These are phyloP conservation scores for Karstenula rhodostoma DNA, from an alignment of 2,329 filamentous ascomycete genomes.

Conservation along the genomic window DNA sequence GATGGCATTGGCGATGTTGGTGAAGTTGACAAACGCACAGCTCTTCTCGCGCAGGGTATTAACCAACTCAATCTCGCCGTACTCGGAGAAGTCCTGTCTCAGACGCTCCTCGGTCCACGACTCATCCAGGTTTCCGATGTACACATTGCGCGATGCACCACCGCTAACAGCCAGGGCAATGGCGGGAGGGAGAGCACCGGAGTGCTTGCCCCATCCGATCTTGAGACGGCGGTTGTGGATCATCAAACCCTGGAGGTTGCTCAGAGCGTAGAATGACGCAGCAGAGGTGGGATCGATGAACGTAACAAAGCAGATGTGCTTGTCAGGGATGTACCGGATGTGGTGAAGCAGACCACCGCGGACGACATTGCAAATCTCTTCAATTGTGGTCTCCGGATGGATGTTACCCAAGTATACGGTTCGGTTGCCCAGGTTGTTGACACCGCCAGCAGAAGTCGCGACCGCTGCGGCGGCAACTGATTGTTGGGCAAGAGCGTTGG, in stretches of 20 bases:
- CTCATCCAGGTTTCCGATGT: conserved; percentile 96
- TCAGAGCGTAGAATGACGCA: conserved; percentile 96
- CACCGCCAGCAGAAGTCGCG: conserved; percentile 93
- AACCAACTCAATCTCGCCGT: conserved; percentile 96
- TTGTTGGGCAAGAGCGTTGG: conserved; percentile 93
- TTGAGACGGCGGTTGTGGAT: conserved; percentile 98
- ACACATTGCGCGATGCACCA: conserved; percentile 97
- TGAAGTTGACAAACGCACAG: conserved; percentile 99
- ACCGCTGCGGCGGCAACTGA: conserved; percentile 97
- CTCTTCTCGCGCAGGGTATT: conserved; percentile 98
- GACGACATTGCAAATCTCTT: conserved; percentile 99
- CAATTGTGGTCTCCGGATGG: conserved; percentile 97
- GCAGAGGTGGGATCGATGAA: conserved; percentile 99
- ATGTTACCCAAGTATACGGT: conserved; percentile 99
- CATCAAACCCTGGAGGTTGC: conserved; percentile 97
- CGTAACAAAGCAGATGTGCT: conserved; percentile 99
- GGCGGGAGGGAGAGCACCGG: conserved; percentile 90
- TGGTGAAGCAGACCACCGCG: conserved; percentile 94
- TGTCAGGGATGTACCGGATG: conserved; percentile 98
- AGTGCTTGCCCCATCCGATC: conserved; percentile 99
- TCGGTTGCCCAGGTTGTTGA: conserved; percentile 96
- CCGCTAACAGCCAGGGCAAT: conserved; percentile 96
- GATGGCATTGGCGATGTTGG: conserved; percentile 99
- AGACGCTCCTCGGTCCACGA: conserved; percentile 96
- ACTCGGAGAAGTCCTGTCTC: conserved; percentile 95